Evolutionary conservation across 2,329 filamentous ascomycete genomes (phyloP), one percentile per base, ranked within the genome.

Genomic region (Cephalotrichum gorgonifer): DNA sequence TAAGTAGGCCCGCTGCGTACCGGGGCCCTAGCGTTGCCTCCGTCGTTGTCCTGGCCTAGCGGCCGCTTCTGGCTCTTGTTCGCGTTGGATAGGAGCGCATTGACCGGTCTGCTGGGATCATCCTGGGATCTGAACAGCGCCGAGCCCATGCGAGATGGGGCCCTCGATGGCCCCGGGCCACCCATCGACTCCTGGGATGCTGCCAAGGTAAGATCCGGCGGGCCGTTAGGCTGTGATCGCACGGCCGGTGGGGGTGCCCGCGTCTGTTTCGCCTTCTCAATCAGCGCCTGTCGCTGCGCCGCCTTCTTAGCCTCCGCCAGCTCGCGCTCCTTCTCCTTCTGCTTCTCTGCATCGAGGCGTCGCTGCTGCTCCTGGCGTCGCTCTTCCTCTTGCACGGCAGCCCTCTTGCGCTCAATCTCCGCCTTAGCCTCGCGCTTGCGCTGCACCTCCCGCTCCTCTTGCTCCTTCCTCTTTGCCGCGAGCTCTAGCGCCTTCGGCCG

Each of bases 381-480:
- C 57, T 85, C 78, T 55, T 86, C 83, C 52, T 85, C 81, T 55
- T 84, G 81, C 17, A 70, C 64, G 6, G 78, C 79, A 44, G 79
- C 78, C 51, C 85, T 77, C 67, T 89, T 88, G 44, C 85, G 81
- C 61, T 95, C 88, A 30, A 86, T 70, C 57, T 94, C 87, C 15
- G 82, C 78, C 65, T 94, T 95, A 33, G 85, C 82, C 20, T 94
- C 86, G 8, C 83, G 82, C 59, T 88, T 91, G 45, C 83, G 80
- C 58, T 89, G 83, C 14, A 81, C 79, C 54, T 89, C 86, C 44
- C 82, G 80, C 60, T 94, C 88, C 57, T 95, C 89, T 61, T 83
- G 84, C 62, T 95, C 88, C 61, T 85, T 91, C 64, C 89, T 90
- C 59, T 82, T 84, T 35, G 87, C 85, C 2, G 85, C 87, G 44